These are phyloP conservation scores for Cystofilobasidium bisporidii DNA, from an alignment of 768 basidiomycete species.

Conservation along the genomic window DNA sequence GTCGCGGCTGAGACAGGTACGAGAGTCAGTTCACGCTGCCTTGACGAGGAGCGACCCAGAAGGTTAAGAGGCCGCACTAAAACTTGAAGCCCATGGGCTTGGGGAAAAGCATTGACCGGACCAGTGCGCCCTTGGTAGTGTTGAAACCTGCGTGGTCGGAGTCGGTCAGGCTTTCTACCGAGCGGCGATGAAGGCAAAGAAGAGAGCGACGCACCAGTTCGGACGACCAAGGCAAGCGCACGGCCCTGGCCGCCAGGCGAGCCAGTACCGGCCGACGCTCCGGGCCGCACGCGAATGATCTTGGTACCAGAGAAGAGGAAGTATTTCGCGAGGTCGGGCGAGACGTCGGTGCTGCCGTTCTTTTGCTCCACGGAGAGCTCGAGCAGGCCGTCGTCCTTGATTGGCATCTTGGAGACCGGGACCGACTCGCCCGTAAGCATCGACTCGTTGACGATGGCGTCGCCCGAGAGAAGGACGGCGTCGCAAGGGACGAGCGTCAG, in stretches of 20 bases:
- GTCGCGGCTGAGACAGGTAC: constrained; percentile 33
- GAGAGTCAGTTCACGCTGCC: too few species aligned
- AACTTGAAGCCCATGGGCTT: constrained; percentile 99
- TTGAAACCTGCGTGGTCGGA: constrained; percentile 68
- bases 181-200: too few species aligned
- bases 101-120: constrained; percentile 96
- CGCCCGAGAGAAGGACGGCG: constrained; percentile 82
- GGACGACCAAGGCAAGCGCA: constrained; percentile 70
- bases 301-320: constrained; percentile 86
- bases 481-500: constrained; percentile 76
- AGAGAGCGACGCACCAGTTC: constrained; percentile 56
- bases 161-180: too few species aligned
- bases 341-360: constrained; percentile 38
- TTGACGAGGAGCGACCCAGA: constrained; percentile 21
- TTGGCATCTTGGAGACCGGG: constrained; percentile 81
- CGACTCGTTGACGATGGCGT: constrained; percentile 96
- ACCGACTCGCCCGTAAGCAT: constrained; percentile 98
- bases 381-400: constrained; percentile 65
- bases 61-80: constrained; percentile 66
- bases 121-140: constrained; percentile 91
- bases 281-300: constrained; percentile 72
- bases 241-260: constrained; percentile 42
- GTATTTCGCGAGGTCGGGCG: constrained; percentile 58
- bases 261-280: constrained; percentile 42
- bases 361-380: constrained; percentile 50